phyloP scores from a whole-genome alignment of 306 rosid genomes.

The Geum urbanum region DNA sequence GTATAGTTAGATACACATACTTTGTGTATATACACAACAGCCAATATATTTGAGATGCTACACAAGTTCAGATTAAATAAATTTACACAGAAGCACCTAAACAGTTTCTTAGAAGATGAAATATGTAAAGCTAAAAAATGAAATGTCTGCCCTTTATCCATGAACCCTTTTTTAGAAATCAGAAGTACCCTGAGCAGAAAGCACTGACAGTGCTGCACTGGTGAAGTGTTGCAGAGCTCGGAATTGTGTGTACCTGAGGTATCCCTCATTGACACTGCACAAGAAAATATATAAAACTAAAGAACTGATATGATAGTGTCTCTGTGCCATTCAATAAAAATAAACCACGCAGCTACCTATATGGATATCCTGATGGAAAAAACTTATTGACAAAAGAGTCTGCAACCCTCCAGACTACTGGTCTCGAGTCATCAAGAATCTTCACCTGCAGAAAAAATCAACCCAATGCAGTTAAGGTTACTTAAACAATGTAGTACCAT shows the following conservation, averaged over 20 bases:
- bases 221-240: constrained; percentile 82
- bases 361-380: constrained; percentile 92
- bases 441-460: constrained; percentile 31
- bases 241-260: constrained; percentile 86
- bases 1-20: background rate
- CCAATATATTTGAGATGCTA: background rate
- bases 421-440: constrained; percentile 66
- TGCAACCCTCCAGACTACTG: constrained; percentile 46
- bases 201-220: constrained; percentile 81
- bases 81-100: background rate
- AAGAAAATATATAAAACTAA: too few species aligned
- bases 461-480: background rate
- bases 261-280: constrained; percentile 91
- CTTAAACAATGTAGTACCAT: background rate
- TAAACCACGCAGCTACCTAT: constrained; percentile 44
- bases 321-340: background rate
- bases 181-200: constrained; percentile 82
- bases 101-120: background rate
- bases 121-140: background rate
- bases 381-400: constrained; percentile 66
- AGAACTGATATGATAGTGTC: background rate
- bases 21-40: background rate
- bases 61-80: background rate
- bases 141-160: too few species aligned
- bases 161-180: background rate